Base-by-base conservation (phyloP, 495 filamentous ascomycete species). In the Entonaema liquescens region DNA sequence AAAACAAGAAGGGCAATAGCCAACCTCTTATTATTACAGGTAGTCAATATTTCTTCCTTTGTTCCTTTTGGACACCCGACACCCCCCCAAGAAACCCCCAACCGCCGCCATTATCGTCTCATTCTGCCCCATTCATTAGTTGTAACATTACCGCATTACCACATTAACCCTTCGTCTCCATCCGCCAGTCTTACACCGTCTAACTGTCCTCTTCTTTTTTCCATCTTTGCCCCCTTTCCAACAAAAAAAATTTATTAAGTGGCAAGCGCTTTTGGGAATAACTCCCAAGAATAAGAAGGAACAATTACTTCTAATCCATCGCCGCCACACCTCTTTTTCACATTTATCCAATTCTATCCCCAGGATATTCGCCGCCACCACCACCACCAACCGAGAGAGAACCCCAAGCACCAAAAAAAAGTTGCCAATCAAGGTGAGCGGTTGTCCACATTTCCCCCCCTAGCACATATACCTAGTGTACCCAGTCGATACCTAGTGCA, bases 341-440 rank as follows among this genome's bases (percentile, higher is more conserved):
- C 15, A 9, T 59, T 23, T 49, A 59, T 57, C 59, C 38, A 60
- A 50, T 60, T 68, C 42, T 55, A 68, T 64, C 65, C 29, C 40
- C 47, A 56, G 50, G 65, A 52, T 59, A 59, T 65, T 72, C 64
- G 55, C 64, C n/a, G n/a, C n/a, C n/a, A n/a, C n/a, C n/a, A 53
- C 70, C 70, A 72, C 65, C 64, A 47, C 19, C 19, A 9, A 47
- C 42, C 19, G 12, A 36, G 44, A 60, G n/a, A n/a, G n/a, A n/a
- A n/a, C n/a, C n/a, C 58, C 61, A 47, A 49, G 59, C 33, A 49
- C 26, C 2, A 38, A 8, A 12, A 38, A 47, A 47, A 21, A 33
- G 31, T 33, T 47, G 42, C 42, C 64, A 74, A 72, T 74, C 69
- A 67, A 57, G 26, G 49, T 53, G 35, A 52, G n/a, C 42, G 42